Evolutionary conservation across 2,329 filamentous ascomycete species (phyloP), one percentile per base, ranked within the genome.

Genomic region (Colletotrichum destructivum): DNA sequence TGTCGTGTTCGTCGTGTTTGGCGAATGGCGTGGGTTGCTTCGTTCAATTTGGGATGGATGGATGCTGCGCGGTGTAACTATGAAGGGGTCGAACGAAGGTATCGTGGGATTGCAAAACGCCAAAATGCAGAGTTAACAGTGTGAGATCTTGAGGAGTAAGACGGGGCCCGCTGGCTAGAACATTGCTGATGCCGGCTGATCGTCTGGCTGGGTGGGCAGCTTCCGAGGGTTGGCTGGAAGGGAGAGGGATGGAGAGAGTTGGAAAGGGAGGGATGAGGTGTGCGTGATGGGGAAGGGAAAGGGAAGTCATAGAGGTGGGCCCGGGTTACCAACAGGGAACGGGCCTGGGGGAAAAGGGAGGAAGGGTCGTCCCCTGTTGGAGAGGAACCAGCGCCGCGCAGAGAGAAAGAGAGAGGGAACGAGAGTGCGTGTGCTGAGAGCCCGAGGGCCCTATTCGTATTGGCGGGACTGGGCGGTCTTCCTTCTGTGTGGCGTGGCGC

Each of bases 201-300:
- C 21, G 47, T 54, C 47, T 69, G 57, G 38, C 42, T 68, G 44
- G 21, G 52, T 71, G 52, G 55, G 66, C 60, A 46, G 56, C 38
- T 59, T 56, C 35, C 47, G 21, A 46, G 51, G 51, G 23, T 57
- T 59, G 15, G n/a, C 54, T 46, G 54, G 46, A 66, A 40, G 67
- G 69, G 65, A 70, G 40, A 66, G 68, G 51, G 66, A 60, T 69
- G 49, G 64, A 71, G 59, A 66, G 66, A 72, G 70, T n/a, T 62
- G 55, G 61, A 70, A 46, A 71, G 70, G 47, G 60, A 62, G 66
- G 70, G 70, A 61, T 63, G 69, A 64, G 65, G 59, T 60, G 63
- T 68, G 66, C 47, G 69, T 60, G 69, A 70, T 65, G 55, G 60
- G 60, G 60, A 60, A 64, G 66, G 62, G 67, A 57, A 21, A 62